Conservation (phyloP, 768 basidiomycete genomes). For the Mycena alexandri region DNA sequence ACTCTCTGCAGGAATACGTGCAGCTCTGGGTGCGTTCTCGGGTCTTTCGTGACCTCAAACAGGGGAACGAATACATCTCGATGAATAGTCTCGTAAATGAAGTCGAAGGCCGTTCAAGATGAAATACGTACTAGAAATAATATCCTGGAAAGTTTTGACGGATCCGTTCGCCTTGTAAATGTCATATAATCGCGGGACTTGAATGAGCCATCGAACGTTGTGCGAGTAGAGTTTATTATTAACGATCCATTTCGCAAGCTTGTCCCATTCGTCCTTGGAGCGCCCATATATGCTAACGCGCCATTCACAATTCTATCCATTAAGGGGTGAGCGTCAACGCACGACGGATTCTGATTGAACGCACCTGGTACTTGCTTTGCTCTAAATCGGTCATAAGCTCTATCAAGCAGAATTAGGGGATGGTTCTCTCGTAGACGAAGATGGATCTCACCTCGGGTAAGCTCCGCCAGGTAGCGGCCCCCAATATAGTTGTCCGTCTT, state of each 20-base stretch:
- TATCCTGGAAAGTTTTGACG: conserved; percentile 89
- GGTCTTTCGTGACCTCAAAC: conserved; percentile 97
- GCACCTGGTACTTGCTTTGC: conserved; percentile 97
- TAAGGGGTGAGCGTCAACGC: background rate
- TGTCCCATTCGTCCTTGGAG: conserved; percentile 91
- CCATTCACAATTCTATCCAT: conserved; percentile 91
- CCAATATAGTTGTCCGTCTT: conserved; percentile 97
- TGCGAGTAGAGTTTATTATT: conserved; percentile 94
- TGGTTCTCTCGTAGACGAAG: conserved; percentile 4
- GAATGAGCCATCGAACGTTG: conserved; percentile 98
- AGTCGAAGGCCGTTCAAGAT: background rate
- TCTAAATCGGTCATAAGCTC: conserved; percentile 98
- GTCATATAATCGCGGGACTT: conserved; percentile 94
- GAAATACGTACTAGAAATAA: conserved; percentile 81
- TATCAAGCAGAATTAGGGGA: conserved; percentile 46
- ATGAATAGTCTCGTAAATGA: background rate
- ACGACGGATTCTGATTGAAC: conserved; percentile 18
- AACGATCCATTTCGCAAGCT: conserved; percentile 96
- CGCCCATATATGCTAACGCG: conserved; percentile 96
- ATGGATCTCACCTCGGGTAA: conserved; percentile 78
- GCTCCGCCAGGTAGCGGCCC: conserved; percentile 93
- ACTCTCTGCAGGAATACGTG: conserved; percentile 97
- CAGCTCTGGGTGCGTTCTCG: conserved; percentile 89
- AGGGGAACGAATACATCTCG: conserved; percentile 92
- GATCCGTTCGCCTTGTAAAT: conserved; percentile 93